A percentile compares a stretch with the other conserved stretches of the same genome.
Conservation (phyloP, 2,329 filamentous ascomycete species). For the Aureobasidium sp. region DNA sequence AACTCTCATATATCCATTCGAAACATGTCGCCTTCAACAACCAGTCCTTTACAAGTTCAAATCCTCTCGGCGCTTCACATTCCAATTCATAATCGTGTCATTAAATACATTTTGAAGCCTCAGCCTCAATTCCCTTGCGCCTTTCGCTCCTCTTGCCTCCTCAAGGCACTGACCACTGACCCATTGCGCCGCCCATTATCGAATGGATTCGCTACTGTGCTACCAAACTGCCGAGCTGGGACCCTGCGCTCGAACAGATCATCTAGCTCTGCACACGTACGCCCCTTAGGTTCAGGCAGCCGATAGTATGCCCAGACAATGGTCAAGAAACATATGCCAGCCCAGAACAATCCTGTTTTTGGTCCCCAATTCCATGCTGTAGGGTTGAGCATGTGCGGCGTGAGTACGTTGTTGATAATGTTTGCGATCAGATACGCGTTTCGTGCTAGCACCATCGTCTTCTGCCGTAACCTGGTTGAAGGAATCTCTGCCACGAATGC, state of each 20-base stretch:
- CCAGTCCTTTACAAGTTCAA: neutral
- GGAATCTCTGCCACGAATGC: slow-evolving; percentile 23
- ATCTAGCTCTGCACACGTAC: slow-evolving; percentile 49
- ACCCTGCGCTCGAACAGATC: slow-evolving; percentile 43
- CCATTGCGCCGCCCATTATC: neutral
- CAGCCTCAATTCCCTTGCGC: neutral
- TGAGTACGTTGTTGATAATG: slow-evolving; percentile 20
- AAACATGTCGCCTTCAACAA: neutral
- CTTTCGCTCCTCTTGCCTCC: neutral
- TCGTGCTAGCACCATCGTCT: slow-evolving; percentile 24
- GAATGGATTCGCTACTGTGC: slow-evolving; percentile 17
- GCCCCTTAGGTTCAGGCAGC: slow-evolving; percentile 46
- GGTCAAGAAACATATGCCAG: slow-evolving; percentile 36
- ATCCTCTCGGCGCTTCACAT: neutral
- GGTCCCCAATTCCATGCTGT: slow-evolving; percentile 13
- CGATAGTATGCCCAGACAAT: slow-evolving; percentile 45
- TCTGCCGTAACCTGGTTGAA: slow-evolving; percentile 21
- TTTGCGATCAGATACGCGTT: slow-evolving; percentile 22
- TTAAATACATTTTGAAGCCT: neutral
- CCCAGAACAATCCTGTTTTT: slow-evolving; percentile 33
- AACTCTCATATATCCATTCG: neutral
- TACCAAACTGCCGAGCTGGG: slow-evolving; percentile 33
- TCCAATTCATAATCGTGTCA: neutral
- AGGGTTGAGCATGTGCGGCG: slow-evolving; percentile 21
- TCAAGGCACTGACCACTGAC: neutral